Conservation (phyloP, 768 basidiomycete genomes). For the Termitomyces heimii region DNA sequence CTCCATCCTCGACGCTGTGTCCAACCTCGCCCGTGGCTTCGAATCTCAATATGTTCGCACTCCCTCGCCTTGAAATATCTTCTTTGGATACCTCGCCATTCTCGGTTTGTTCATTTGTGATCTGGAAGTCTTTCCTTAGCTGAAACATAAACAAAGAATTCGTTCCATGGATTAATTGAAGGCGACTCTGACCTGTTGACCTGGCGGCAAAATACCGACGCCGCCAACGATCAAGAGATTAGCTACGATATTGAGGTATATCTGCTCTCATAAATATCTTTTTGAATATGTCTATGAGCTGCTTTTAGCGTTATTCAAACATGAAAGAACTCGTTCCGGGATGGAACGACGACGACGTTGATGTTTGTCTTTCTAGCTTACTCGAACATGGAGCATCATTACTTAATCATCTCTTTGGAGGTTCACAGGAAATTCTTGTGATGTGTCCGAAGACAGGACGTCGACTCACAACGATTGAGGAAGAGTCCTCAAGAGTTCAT, state of each 20-base stretch:
- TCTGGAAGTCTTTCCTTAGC: background rate
- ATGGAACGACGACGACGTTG: constrained; percentile 45
- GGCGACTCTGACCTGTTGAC: constrained; percentile 2
- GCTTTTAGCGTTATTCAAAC: constrained; percentile 32
- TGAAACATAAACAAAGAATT: background rate
- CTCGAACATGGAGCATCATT: background rate
- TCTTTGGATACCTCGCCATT: constrained; percentile 11
- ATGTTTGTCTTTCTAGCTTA: constrained; percentile 24
- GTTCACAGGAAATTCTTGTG: constrained; percentile 39
- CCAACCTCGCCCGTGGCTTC: constrained; percentile 4
- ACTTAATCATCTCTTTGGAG: background rate
- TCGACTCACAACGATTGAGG: constrained; percentile 25
- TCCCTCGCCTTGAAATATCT: constrained; percentile 11
- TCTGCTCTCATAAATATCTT: background rate
- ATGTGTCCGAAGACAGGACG: constrained; percentile 33
- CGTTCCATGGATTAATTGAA: constrained; percentile 11
- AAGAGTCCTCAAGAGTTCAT: constrained; percentile 19
- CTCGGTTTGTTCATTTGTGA: constrained; percentile 4
- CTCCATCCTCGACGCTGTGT: constrained; percentile 12
- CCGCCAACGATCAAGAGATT: constrained; percentile 15
- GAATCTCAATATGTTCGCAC: background rate
- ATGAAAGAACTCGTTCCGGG: constrained; percentile 34
- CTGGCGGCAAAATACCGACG: background rate
- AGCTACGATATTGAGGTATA: constrained; percentile 40
- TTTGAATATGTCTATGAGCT: background rate